These are phyloP conservation scores for Pseudogymnoascus sp. DNA, from an alignment of 2,329 filamentous ascomycete species.

Conservation along the genomic window DNA sequence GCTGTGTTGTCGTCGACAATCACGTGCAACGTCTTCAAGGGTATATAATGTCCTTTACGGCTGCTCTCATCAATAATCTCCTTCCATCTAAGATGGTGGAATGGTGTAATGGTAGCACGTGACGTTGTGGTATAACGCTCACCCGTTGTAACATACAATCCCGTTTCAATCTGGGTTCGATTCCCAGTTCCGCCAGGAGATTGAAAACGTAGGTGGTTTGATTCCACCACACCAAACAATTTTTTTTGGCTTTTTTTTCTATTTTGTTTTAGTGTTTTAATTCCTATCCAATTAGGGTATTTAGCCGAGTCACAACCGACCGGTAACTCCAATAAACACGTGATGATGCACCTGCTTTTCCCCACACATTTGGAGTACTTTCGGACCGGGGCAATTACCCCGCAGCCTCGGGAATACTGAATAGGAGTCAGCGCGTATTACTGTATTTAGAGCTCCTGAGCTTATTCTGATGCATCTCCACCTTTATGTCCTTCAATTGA, in stretches of 20 bases:
- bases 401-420: background rate
- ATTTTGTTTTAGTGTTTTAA: background rate
- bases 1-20: background rate
- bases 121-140: conserved; percentile 21
- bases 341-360: background rate
- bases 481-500: background rate
- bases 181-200: conserved; percentile 27
- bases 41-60: background rate
- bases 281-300: background rate
- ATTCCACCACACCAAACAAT: conserved; percentile 19
- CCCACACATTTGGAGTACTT: conserved; percentile 26
- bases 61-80: conserved; percentile 9
- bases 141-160: conserved; percentile 15
- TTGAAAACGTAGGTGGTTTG: conserved; percentile 23
- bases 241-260: conserved; percentile 10
- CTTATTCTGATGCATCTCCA: background rate
- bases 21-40: background rate
- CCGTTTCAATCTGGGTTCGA: conserved; percentile 30
- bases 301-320: background rate
- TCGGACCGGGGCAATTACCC: background rate
- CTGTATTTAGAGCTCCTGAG: background rate
- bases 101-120: conserved; percentile 10
- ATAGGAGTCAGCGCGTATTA: background rate
- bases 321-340: background rate
- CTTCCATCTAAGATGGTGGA: conserved; percentile 4